Evolutionary conservation across 2,329 filamentous ascomycete species (phyloP).

Genomic region (Botryosphaeria dothidea): DNA sequence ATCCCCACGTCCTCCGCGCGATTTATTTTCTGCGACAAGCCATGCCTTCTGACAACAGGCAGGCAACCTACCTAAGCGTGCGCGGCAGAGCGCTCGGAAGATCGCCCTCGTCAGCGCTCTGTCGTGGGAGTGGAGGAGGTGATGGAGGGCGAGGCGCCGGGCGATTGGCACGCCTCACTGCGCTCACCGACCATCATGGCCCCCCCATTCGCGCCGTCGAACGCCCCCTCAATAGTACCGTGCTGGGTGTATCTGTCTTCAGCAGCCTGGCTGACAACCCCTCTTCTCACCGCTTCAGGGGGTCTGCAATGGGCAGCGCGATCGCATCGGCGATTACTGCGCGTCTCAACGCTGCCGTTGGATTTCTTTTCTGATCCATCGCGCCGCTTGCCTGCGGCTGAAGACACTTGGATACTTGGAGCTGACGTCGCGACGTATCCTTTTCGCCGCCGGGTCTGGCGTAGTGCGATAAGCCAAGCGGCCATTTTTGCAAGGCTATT

Average conservation of each 20-base stretch:
- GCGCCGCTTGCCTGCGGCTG: not conserved
- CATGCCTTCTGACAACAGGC: not conserved
- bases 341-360: not conserved
- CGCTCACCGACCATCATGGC: not conserved
- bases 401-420: not conserved
- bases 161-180: slow-evolving; percentile 1
- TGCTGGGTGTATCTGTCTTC: no score
- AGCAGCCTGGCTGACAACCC: no score
- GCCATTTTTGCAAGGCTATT: not conserved
- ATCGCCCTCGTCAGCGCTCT: not conserved
- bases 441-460: not conserved
- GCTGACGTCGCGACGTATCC: not conserved
- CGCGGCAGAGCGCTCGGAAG: not conserved
- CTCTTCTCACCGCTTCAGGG: not conserved
- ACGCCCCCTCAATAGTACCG: not conserved
- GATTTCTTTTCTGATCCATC: slow-evolving; percentile 5
- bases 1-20: not conserved
- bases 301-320: not conserved
- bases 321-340: not conserved
- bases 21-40: not conserved
- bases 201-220: not conserved
- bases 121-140: not conserved
- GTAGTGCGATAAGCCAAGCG: not conserved
- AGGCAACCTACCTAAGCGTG: not conserved
- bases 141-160: not conserved